Evolutionary conservation across 805 yeast species (phyloP).

Genomic region (Candida montana): DNA sequence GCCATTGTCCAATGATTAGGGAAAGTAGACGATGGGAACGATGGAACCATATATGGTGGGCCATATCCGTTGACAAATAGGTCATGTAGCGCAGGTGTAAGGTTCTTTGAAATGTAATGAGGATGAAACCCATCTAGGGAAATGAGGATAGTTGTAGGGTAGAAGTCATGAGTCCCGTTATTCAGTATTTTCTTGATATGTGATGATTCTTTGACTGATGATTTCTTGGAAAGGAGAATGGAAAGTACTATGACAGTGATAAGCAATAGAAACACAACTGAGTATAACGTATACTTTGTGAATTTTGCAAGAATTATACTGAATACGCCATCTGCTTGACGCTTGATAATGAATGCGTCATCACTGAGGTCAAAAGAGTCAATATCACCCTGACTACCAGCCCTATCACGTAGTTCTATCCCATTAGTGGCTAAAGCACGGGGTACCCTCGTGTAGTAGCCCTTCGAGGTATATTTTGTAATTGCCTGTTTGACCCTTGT

Average conservation of each 20-base stretch:
- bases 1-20: constrained; percentile 91
- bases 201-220: neutral
- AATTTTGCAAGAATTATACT: neutral
- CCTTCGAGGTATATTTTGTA: constrained; percentile 5
- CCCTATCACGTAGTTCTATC: constrained; percentile 18
- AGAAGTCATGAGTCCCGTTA: constrained; percentile 24
- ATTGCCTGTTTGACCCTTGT: constrained; percentile 10
- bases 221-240: constrained; percentile 12
- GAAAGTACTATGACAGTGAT: constrained; percentile 17
- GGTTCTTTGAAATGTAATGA: constrained; percentile 58
- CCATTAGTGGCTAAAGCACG: constrained; percentile 16
- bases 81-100: constrained; percentile 68
- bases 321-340: constrained; percentile 12
- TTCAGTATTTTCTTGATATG: neutral
- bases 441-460: constrained; percentile 14
- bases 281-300: constrained; percentile 7
- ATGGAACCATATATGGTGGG: constrained; percentile 81
- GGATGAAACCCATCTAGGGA: constrained; percentile 93
- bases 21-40: constrained; percentile 84
- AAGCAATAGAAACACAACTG: constrained; percentile 8
- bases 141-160: constrained; percentile 75
- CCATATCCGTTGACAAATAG: constrained; percentile 49
- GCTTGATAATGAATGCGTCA: constrained; percentile 21
- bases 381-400: constrained; percentile 9
- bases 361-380: constrained; percentile 26